These are phyloP conservation scores for Vicia faba DNA, from an alignment of 306 rosid species.

Conservation along the genomic window DNA sequence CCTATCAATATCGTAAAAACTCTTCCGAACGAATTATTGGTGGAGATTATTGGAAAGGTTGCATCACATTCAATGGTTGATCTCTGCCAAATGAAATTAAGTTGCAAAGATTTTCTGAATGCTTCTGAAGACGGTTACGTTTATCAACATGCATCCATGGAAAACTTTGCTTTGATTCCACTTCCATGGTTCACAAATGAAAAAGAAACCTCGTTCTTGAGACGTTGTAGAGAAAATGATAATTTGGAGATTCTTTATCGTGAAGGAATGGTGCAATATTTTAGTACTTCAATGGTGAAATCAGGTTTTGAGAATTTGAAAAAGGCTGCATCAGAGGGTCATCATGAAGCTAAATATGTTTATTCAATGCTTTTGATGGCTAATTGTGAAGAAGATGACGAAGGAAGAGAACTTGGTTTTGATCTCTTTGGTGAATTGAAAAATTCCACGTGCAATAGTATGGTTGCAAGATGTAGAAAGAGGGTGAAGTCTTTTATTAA, in stretches of 20 bases:
- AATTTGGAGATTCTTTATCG: conserved; percentile 44
- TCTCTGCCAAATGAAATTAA: conserved; percentile 29
- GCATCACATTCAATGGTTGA: conserved; percentile 41
- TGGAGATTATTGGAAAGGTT: conserved; percentile 39
- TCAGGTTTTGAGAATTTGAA: conserved; percentile 39
- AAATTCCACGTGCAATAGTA: background rate
- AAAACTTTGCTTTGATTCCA: conserved; percentile 26
- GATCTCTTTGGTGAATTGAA: conserved; percentile 31
- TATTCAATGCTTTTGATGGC: conserved; percentile 43
- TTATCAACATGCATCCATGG: conserved; percentile 39
- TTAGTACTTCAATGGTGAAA: background rate
- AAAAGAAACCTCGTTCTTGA: conserved; percentile 18
- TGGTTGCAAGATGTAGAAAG: conserved; percentile 30
- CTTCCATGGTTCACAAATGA: conserved; percentile 36
- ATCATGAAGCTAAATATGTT: conserved; percentile 45
- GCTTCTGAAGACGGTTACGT: conserved; percentile 36
- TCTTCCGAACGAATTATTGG: conserved; percentile 44
- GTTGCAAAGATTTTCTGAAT: conserved; percentile 38
- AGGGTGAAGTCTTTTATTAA: conserved; percentile 32
- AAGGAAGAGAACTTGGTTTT: conserved; percentile 28
- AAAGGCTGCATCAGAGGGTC: conserved; percentile 39
- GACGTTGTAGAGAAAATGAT: conserved; percentile 37
- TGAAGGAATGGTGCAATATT: conserved; percentile 48
- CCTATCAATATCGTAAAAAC: background rate
- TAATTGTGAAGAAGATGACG: background rate